Percentiles rank a stretch among this genome's conserved stretches.
Evolutionary conservation across 495 filamentous ascomycete species (phyloP).

Genomic region (Penicillium ochrochloron): DNA sequence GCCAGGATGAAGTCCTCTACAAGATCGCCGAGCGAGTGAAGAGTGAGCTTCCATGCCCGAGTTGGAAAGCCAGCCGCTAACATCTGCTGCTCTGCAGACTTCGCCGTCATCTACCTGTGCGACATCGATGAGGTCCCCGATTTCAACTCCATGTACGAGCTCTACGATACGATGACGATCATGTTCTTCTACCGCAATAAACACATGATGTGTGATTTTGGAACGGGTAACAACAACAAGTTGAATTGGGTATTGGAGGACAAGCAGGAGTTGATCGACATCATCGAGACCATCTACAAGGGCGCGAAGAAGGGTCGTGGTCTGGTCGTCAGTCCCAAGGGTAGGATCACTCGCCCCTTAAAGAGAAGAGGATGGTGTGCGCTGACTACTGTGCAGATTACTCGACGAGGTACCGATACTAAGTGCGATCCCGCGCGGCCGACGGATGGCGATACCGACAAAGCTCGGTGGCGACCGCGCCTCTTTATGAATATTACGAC

Average conservation of each 20-base stretch:
- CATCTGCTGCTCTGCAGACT: conserved; percentile 30
- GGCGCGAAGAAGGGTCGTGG: conserved; percentile 96
- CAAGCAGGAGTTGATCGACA: conserved; percentile 98
- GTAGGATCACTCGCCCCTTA: conserved; percentile 30
- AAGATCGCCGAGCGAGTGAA: conserved; percentile 59
- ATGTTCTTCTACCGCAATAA: conserved; percentile 99
- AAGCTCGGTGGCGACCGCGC: conserved; percentile 1
- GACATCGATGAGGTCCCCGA: conserved; percentile 95
- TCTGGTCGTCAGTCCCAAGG: conserved; percentile 94
- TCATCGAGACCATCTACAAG: conserved; percentile 96
- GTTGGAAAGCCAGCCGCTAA: conserved; percentile 3
- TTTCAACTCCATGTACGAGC: conserved; percentile 93
- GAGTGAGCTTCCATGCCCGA: conserved; percentile 33
- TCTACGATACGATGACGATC: conserved; percentile 73
- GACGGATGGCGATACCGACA: conserved; percentile 9
- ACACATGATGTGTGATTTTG: conserved; percentile 98
- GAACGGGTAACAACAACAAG: conserved; percentile 98
- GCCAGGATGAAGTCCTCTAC: conserved; percentile 92
- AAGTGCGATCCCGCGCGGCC: conserved; percentile 14
- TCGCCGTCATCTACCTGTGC: conserved; percentile 93
- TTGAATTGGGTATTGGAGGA: conserved; percentile 97
- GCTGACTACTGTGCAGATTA: conserved; percentile 60
- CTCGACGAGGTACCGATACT: conserved; percentile 84
- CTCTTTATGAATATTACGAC: conserved; percentile 29
- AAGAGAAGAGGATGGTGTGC: neutral